These are phyloP conservation scores for Handroanthus guayacan DNA, from an alignment of 257 asterid genomes.

Conservation along the genomic window DNA sequence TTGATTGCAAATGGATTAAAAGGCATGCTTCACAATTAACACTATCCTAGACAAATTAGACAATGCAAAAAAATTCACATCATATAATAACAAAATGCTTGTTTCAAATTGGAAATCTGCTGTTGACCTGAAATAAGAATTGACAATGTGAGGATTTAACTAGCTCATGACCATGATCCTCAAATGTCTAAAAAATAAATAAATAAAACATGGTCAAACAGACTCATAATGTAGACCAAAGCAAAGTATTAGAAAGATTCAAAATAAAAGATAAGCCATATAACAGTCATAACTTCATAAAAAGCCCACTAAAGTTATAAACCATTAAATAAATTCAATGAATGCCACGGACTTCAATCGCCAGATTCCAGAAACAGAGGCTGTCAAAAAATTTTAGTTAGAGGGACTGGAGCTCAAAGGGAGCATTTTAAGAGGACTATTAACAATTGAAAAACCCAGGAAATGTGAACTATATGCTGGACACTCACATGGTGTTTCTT, in stretches of 20 bases:
- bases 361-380: not conserved
- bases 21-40: slow-evolving; percentile 9
- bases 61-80: not conserved
- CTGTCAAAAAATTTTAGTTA: not conserved
- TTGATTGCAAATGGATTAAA: slow-evolving; percentile 14
- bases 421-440: not conserved
- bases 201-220: not conserved
- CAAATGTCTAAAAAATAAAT: not conserved
- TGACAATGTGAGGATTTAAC: not conserved
- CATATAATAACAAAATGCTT: not conserved
- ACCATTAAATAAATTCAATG: not conserved
- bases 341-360: slow-evolving; percentile 2
- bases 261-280: slow-evolving; percentile 11
- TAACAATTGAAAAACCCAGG: slow-evolving; percentile 10
- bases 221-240: not conserved
- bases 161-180: slow-evolving; percentile 10
- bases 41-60: not conserved
- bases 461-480: slow-evolving; percentile 9
- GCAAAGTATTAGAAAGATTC: slow-evolving; percentile 2
- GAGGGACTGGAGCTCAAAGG: not conserved
- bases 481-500: slow-evolving; percentile 6
- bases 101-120: not conserved
- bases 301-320: not conserved
- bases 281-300: not conserved
- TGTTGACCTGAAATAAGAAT: slow-evolving; percentile 9